phyloP scores from a whole-genome alignment of 352 stramenopile genomes.

The Phytopythium cucurbitacearum region DNA sequence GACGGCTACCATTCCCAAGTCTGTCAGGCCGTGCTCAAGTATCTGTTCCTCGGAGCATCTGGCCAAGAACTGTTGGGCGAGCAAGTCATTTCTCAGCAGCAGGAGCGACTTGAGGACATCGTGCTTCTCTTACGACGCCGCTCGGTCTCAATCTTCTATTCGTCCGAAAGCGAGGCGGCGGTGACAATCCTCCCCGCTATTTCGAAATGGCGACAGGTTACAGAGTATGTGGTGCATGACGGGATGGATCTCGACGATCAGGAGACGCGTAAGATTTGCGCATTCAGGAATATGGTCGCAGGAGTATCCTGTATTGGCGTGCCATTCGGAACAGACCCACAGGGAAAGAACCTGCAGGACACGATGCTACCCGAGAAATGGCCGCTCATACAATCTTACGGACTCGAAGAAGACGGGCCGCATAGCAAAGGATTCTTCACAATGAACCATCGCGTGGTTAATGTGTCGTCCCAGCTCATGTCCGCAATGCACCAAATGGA shows the following conservation, averaged over 20 bases:
- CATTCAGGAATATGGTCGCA: conserved; percentile 61
- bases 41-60: conserved; percentile 63
- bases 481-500: conserved; percentile 44
- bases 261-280: conserved; percentile 58
- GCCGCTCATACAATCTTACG: conserved; percentile 72
- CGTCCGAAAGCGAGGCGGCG: conserved; percentile 55
- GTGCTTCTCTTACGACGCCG: conserved; percentile 50
- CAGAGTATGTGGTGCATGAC: conserved; percentile 60
- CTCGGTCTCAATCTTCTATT: conserved; percentile 54
- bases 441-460: conserved; percentile 67
- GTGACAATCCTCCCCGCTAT: conserved; percentile 62
- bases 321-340: conserved; percentile 35
- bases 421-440: conserved; percentile 63
- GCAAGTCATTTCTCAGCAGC: conserved; percentile 65
- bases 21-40: conserved; percentile 69
- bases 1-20: conserved; percentile 62
- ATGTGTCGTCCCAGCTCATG: conserved; percentile 36
- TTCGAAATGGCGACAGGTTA: conserved; percentile 62
- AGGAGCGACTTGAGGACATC: conserved; percentile 66
- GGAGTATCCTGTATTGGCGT: conserved; percentile 45
- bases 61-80: conserved; percentile 69
- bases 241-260: conserved; percentile 64
- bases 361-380: conserved; percentile 65
- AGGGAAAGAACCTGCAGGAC: conserved; percentile 34
- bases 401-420: conserved; percentile 30